phyloP scores from a whole-genome alignment of 2,329 filamentous ascomycete genomes.

The Stagonosporopsis cucurbitacearum region DNA sequence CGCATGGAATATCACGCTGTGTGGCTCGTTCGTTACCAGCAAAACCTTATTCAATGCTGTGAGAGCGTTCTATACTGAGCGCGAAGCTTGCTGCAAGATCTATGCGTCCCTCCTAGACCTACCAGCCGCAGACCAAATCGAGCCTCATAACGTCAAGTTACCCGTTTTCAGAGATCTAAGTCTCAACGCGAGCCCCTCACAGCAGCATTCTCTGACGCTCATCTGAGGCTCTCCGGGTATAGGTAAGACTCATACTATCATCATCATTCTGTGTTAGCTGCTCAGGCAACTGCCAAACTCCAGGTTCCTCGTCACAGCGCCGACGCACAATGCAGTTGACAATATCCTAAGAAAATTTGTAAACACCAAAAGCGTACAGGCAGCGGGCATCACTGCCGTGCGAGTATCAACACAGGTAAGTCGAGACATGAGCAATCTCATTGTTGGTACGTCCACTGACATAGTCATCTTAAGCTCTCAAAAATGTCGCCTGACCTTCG shows the following conservation, averaged over 20 bases:
- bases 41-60: constrained; percentile 52
- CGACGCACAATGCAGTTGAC: constrained; percentile 56
- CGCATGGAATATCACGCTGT: constrained; percentile 49
- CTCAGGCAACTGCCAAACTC: constrained; percentile 28
- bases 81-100: constrained; percentile 45
- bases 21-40: constrained; percentile 52
- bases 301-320: constrained; percentile 50
- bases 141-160: constrained; percentile 20
- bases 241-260: constrained; percentile 54
- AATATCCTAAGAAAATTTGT: constrained; percentile 49
- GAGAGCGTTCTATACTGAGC: constrained; percentile 3
- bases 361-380: constrained; percentile 6
- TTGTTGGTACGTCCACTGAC: too few species aligned
- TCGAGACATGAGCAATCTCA: background rate
- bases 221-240: constrained; percentile 57
- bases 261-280: constrained; percentile 48
- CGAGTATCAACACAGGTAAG: constrained; percentile 33
- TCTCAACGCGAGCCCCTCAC: constrained; percentile 46
- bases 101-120: constrained; percentile 29
- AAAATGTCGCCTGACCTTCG: constrained; percentile 21
- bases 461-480: too few species aligned
- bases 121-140: constrained; percentile 13
- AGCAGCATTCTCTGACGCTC: constrained; percentile 45
- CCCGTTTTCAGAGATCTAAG: constrained; percentile 14
- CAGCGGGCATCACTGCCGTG: constrained; percentile 18